Percentiles rank a stretch among this genome's conserved stretches.
phyloP scores from a whole-genome alignment of 805 yeast genomes.

The Candida berthetii region DNA sequence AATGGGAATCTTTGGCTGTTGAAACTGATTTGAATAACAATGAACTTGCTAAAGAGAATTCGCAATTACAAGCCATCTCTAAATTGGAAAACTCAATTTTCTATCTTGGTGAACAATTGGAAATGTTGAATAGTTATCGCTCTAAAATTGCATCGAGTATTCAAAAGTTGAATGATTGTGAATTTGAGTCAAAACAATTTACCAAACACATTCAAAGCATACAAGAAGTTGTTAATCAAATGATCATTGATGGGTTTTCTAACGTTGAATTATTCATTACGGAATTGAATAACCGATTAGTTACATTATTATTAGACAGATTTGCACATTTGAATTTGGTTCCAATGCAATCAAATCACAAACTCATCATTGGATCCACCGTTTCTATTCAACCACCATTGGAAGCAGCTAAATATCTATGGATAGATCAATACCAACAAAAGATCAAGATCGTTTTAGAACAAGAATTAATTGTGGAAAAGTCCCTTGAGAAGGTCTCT shows the following conservation, averaged over 20 bases:
- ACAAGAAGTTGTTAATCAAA: slow-evolving; percentile 28
- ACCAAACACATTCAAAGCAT: slow-evolving; percentile 15
- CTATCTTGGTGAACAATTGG: slow-evolving; percentile 23
- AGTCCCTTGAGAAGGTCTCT: slow-evolving; percentile 14
- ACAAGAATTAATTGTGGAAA: slow-evolving; percentile 20
- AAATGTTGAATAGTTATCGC: slow-evolving; percentile 23
- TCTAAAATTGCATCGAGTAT: slow-evolving; percentile 15
- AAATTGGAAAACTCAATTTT: slow-evolving; percentile 25
- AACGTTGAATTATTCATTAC: slow-evolving; percentile 26
- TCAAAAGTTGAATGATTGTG: slow-evolving; percentile 19
- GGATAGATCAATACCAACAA: slow-evolving; percentile 20
- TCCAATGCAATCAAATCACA: slow-evolving; percentile 20
- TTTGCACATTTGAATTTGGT: slow-evolving; percentile 10
- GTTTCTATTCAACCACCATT: slow-evolving; percentile 36
- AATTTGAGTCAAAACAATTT: slow-evolving; percentile 17
- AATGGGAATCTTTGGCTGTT: slow-evolving; percentile 49
- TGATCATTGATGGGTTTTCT: slow-evolving; percentile 30
- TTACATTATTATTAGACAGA: slow-evolving; percentile 21
- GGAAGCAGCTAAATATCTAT: slow-evolving; percentile 25
- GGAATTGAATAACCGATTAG: slow-evolving; percentile 26
- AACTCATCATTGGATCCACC: slow-evolving; percentile 27
- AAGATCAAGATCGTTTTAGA: slow-evolving; percentile 12
- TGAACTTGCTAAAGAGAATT: slow-evolving; percentile 23
- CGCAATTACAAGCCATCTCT: slow-evolving; percentile 22
- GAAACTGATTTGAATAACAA: slow-evolving; percentile 39